Percentiles rank a stretch among this genome's conserved stretches.
These are phyloP conservation scores for Backusella morwellensis DNA, from an alignment of 192 early-diverging fungal species.

Conservation along the genomic window DNA sequence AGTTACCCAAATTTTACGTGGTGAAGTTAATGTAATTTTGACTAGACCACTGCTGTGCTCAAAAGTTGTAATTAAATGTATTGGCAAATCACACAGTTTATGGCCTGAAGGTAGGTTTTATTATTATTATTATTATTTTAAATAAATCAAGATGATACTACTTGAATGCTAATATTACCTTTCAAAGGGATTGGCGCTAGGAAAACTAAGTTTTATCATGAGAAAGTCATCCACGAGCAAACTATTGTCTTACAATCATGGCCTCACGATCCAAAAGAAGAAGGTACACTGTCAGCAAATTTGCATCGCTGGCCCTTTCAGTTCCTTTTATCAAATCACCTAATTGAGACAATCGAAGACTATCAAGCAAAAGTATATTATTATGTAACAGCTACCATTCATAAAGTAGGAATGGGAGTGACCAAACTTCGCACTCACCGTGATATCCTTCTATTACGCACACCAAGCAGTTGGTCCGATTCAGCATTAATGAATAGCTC, in stretches of 20 bases:
- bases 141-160: neutral
- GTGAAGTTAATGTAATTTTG: slow-evolving; percentile 28
- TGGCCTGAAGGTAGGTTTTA: slow-evolving; percentile 38
- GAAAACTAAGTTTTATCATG: slow-evolving; percentile 24
- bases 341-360: slow-evolving; percentile 34
- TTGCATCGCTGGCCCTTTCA: slow-evolving; percentile 31
- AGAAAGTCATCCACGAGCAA: slow-evolving; percentile 32
- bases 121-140: neutral
- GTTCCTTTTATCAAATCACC: slow-evolving; percentile 21
- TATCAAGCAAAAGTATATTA: slow-evolving; percentile 27
- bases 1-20: slow-evolving; percentile 20
- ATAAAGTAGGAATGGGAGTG: slow-evolving; percentile 1
- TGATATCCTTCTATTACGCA: slow-evolving; percentile 22
- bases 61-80: slow-evolving; percentile 19
- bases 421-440: slow-evolving; percentile 15
- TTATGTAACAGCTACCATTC: slow-evolving; percentile 12
- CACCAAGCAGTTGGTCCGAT: slow-evolving; percentile 15
- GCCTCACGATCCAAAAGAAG: neutral
- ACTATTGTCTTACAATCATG: slow-evolving; percentile 23
- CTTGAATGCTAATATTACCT: neutral
- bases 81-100: slow-evolving; percentile 26
- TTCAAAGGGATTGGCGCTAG: slow-evolving; percentile 20
- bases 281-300: neutral
- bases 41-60: slow-evolving; percentile 16
- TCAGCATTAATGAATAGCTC: slow-evolving; percentile 15